Conservation (phyloP, 192 early-diverging fungal genomes). For the Rhizophagus sp. region DNA sequence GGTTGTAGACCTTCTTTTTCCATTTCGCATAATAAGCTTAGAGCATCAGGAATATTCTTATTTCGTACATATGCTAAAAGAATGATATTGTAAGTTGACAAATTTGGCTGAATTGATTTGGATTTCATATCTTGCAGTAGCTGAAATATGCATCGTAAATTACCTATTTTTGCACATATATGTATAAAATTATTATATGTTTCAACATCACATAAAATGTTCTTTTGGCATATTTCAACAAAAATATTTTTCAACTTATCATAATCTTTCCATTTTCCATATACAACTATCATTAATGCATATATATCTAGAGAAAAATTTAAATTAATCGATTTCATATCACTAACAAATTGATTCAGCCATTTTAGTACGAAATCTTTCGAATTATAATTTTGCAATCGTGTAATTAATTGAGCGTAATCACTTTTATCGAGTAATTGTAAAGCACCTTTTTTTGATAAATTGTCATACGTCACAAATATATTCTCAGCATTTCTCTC, state of each 20-base stretch:
- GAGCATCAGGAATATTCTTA: background rate
- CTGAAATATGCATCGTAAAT: background rate
- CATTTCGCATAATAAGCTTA: constrained; percentile 19
- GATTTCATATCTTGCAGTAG: constrained; percentile 16
- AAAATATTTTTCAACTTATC: background rate
- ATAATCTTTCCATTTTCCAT: background rate
- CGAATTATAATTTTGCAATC: background rate
- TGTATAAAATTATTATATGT: background rate
- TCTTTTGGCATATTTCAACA: background rate
- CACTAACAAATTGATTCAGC: background rate
- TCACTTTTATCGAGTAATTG: background rate
- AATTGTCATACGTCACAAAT: background rate
- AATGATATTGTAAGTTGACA: background rate
- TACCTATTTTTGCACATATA: constrained; percentile 13
- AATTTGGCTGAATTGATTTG: background rate
- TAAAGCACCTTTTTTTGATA: constrained; percentile 14
- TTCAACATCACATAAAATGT: background rate
- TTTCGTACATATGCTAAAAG: constrained; percentile 19
- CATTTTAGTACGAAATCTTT: constrained; percentile 8
- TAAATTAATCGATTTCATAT: background rate
- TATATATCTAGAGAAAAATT: background rate
- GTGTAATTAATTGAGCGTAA: background rate
- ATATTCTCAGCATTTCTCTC: background rate
- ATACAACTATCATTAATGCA: background rate
- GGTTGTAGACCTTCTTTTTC: background rate